A percentile compares a stretch with the other conserved stretches of the same genome.
Evolutionary conservation across 768 basidiomycete genomes (phyloP).

Genomic region (Agaricus blazei): DNA sequence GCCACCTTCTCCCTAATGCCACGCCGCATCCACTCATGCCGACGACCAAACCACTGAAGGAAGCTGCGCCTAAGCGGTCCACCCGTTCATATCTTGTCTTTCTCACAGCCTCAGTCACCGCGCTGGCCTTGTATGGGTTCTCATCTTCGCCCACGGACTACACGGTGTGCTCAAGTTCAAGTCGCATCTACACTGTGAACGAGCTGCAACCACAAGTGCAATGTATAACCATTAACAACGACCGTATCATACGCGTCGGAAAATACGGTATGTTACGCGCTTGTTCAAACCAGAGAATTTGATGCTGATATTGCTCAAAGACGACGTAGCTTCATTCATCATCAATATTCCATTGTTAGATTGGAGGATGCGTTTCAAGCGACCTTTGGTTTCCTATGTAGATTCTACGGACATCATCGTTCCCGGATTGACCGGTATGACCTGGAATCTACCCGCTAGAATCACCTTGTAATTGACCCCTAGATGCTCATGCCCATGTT

Average conservation of each 20-base stretch:
- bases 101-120: background rate
- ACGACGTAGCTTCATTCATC: background rate
- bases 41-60: background rate
- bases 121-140: background rate
- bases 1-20: too few relatives aligned
- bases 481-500: conserved; percentile 81
- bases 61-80: background rate
- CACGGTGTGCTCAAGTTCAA: conserved; percentile 48
- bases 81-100: background rate
- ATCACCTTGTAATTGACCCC: background rate
- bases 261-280: conserved; percentile 34
- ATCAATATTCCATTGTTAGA: background rate
- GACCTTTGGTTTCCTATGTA: conserved; percentile 13
- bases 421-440: conserved; percentile 67
- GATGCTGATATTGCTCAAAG: background rate
- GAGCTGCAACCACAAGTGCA: conserved; percentile 42
- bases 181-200: conserved; percentile 70
- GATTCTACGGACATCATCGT: conserved; percentile 43
- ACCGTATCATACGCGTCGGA: conserved; percentile 44
- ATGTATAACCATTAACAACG: conserved; percentile 53
- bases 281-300: background rate
- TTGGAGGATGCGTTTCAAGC: background rate
- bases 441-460: background rate
- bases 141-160: conserved; percentile 25
- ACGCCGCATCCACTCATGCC: background rate